phyloP scores from a whole-genome alignment of 1,284 basidiomycete genomes.

The Naganishia liquefaciens region DNA sequence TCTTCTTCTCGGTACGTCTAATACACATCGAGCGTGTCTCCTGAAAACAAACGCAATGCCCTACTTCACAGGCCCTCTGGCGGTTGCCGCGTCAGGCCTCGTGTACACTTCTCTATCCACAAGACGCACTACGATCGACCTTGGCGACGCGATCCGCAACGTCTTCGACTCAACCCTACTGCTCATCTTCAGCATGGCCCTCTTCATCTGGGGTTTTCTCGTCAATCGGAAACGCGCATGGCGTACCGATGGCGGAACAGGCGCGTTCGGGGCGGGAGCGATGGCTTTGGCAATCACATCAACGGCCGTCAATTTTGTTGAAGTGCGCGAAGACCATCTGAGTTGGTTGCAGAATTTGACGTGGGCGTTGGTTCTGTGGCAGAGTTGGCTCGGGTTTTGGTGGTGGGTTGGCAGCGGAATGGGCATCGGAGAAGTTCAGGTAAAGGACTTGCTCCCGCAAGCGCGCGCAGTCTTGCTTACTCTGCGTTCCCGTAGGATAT shows the following conservation, averaged over 20 bases:
- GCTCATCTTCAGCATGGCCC: constrained; percentile 83
- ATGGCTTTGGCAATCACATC: constrained; percentile 74
- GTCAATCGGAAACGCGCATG: constrained; percentile 90
- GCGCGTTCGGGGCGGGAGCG: constrained; percentile 84
- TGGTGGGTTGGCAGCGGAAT: constrained; percentile 95
- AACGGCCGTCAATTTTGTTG: constrained; percentile 80
- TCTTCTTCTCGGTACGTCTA: constrained; percentile 68
- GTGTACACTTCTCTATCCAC: constrained; percentile 73
- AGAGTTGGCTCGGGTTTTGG: constrained; percentile 83
- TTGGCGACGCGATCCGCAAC: constrained; percentile 81
- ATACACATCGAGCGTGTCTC: neutral
- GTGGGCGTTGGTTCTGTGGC: constrained; percentile 87
- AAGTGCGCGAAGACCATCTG: constrained; percentile 78
- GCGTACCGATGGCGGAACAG: constrained; percentile 93
- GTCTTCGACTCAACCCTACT: constrained; percentile 94
- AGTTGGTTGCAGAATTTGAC: constrained; percentile 81
- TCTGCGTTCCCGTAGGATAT: constrained; percentile 42
- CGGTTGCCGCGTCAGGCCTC: constrained; percentile 79
- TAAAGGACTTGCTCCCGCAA: constrained; percentile 30
- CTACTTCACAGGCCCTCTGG: constrained; percentile 68
- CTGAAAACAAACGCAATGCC: constrained; percentile 22
- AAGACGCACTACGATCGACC: constrained; percentile 57
- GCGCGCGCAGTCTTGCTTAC: neutral
- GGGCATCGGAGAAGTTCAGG: constrained; percentile 59
- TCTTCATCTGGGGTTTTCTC: constrained; percentile 89